phyloP scores from a whole-genome alignment of 139 green algal species.

The Volvox reticuliferus region DNA sequence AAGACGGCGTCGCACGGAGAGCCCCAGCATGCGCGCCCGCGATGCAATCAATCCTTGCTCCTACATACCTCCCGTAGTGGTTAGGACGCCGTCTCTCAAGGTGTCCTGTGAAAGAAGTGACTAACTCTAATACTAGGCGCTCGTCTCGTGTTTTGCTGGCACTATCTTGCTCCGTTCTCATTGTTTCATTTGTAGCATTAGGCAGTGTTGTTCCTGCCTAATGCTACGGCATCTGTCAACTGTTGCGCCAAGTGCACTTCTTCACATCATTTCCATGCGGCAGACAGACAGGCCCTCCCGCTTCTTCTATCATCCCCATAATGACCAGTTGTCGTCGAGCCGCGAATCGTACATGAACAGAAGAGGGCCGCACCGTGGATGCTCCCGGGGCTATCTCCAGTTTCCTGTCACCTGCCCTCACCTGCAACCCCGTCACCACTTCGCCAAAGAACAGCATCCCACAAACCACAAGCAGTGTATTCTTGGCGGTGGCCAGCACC shows the following conservation, averaged over 20 bases:
- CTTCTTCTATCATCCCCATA: background rate
- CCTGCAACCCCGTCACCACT: slow-evolving; percentile 73
- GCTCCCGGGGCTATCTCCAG: background rate
- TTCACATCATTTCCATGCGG: background rate
- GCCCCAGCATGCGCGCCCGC: too few species aligned
- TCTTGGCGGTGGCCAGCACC: slow-evolving; percentile 90
- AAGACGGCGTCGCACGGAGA: too few species aligned
- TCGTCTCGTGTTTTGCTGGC: too few species aligned
- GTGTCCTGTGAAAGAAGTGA: too few species aligned
- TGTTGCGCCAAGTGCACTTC: background rate
- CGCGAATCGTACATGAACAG: background rate
- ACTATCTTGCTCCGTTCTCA: too few species aligned
- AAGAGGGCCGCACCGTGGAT: background rate
- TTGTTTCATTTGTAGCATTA: too few species aligned
- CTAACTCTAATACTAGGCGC: too few species aligned
- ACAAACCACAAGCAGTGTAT: slow-evolving; percentile 84
- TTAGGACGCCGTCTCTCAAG: too few species aligned
- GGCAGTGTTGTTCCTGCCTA: background rate
- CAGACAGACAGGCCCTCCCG: background rate
- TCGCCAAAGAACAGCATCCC: slow-evolving; percentile 79
- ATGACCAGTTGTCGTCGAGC: too few species aligned
- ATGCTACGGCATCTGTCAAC: background rate
- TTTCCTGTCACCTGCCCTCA: background rate
- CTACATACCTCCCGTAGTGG: too few species aligned
- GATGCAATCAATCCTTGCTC: too few species aligned